Evolutionary conservation across 768 basidiomycete genomes (phyloP).

Genomic region (Psilocybe tampanensis): DNA sequence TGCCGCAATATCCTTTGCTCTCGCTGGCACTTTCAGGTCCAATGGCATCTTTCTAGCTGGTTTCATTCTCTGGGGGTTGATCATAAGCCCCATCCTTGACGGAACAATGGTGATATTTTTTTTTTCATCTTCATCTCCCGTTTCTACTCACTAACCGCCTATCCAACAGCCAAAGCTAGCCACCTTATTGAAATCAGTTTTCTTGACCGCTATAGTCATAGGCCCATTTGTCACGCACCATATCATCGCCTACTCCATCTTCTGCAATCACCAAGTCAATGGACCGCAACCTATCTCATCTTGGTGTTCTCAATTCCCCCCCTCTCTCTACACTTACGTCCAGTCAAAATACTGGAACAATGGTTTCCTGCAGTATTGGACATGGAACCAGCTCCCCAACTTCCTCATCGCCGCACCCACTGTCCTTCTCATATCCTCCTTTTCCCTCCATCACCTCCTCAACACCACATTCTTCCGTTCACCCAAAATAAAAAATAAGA

Average conservation of each 20-base stretch:
- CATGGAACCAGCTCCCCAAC: constrained; percentile 80
- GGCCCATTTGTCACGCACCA: constrained; percentile 78
- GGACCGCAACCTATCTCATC: too few relatives aligned
- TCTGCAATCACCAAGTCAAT: constrained; percentile 69
- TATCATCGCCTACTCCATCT: constrained; percentile 59
- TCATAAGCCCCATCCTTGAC: constrained; percentile 55
- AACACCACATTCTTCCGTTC: constrained; percentile 3
- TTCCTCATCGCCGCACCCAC: constrained; percentile 80
- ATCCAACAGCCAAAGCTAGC: constrained; percentile 34
- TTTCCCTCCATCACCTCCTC: constrained; percentile 36
- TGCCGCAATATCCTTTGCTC: constrained; percentile 63
- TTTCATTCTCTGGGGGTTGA: constrained; percentile 75
- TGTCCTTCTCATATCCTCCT: constrained; percentile 51
- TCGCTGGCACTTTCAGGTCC: constrained; percentile 71
- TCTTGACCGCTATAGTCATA: constrained; percentile 50
- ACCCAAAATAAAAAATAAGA: background rate
- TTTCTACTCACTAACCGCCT: constrained; percentile 1
- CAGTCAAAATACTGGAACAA: constrained; percentile 87
- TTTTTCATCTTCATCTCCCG: background rate
- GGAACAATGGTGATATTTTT: constrained; percentile 31
- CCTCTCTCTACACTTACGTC: constrained; percentile 80
- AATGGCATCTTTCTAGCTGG: constrained; percentile 79
- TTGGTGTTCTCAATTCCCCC: constrained; percentile 70
- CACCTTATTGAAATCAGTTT: constrained; percentile 35
- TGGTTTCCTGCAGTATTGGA: constrained; percentile 90